Evolutionary conservation across 305 asterid genomes (phyloP), one percentile per base, ranked within the genome.

Genomic region (Fraxinus dipetala): DNA sequence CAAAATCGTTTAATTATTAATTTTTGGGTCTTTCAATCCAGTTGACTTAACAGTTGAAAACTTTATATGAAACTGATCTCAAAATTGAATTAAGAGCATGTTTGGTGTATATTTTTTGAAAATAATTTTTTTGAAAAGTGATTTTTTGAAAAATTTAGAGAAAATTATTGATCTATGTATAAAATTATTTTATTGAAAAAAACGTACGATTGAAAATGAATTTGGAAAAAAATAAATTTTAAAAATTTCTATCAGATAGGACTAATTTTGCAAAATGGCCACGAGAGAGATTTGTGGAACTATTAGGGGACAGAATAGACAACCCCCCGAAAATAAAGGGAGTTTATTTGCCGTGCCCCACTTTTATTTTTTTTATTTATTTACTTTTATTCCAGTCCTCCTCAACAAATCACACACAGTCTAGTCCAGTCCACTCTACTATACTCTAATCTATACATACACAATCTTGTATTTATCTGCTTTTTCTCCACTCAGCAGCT

Each of bases 251-350:
- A 6, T 54, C 24, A 5, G 6, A 18, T 9, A 56, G 65, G 28
- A 2, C 67, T 18, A 85, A 84, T 80, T 85, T 83, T 82, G 82
- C 78, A 72, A 89, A 80, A 24, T 87, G 92, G 96, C 87, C 91
- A 90, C 80, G 89, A 86, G 85, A 89, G 95, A 90, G 95, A 87
- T 90, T 89, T 92, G 94, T 86, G 85, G 91, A 91, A 89, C 87
- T 82, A 70, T 77, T 86, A 87, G 96, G 96, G 96, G 94, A 91
- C 96, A 89, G 89, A 87, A 89, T 89, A 92, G 93, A 95, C 95
- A 92, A 83, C 89, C 98, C 91, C 97, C 98, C 98, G 93, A 86
- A 93, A 92, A 88, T 90, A 88, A 92, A 87, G 98, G 98, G 94
- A 72, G 91, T 79, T 79, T 85, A 67, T 67, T 67, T 67, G 35